Conservation (phyloP, 2,329 filamentous ascomycete genomes). For the Colletotrichum acutatum region DNA sequence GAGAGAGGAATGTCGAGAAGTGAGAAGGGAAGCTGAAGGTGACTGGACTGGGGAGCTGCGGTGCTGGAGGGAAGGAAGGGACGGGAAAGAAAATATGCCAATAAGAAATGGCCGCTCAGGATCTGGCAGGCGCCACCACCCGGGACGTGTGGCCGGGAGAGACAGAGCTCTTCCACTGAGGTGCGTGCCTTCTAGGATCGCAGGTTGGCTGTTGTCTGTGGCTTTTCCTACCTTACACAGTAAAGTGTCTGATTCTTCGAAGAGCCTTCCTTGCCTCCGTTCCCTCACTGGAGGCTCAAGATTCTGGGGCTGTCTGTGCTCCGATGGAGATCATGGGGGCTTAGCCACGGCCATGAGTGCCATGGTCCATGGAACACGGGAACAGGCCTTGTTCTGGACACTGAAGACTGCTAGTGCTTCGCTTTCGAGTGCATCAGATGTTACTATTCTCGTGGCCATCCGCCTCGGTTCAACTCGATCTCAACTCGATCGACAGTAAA, state of each 20-base stretch:
- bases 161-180: neutral
- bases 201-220: constrained; percentile 1
- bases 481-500: too few species aligned
- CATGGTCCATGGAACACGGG: neutral
- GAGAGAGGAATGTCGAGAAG: constrained; percentile 2
- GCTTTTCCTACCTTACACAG: neutral
- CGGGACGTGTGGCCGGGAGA: neutral
- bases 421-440: constrained; percentile 5
- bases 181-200: neutral
- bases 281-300: neutral
- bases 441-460: neutral
- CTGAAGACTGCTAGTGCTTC: neutral
- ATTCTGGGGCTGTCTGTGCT: constrained; percentile 8
- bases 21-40: neutral
- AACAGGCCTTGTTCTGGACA: constrained; percentile 19
- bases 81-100: constrained; percentile 5
- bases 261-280: neutral
- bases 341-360: neutral
- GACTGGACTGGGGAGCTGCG: neutral
- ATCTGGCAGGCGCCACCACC: constrained; percentile 14
- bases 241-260: neutral
- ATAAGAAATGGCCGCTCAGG: neutral
- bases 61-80: neutral
- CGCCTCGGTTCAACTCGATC: neutral
- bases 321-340: neutral